These are phyloP conservation scores for Clavispora asparagi DNA, from an alignment of 805 yeast species.

Conservation along the genomic window DNA sequence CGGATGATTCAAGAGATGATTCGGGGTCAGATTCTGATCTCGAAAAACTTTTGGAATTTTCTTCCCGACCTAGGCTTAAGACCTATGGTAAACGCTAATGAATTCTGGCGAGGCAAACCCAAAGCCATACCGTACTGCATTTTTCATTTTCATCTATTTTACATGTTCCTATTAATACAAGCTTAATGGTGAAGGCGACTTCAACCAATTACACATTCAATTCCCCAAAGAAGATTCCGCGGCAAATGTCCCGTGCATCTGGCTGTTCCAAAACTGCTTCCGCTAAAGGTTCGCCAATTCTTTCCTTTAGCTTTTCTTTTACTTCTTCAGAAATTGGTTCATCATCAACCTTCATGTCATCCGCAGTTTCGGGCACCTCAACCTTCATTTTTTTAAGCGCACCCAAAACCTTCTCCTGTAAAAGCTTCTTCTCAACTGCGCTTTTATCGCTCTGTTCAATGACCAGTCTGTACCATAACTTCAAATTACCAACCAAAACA, in stretches of 20 bases:
- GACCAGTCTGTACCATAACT: conserved; percentile 69
- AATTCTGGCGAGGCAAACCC: not conserved
- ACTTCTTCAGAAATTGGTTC: conserved; percentile 29
- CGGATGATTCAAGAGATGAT: conserved; percentile 1
- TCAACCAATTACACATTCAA: conserved; percentile 4
- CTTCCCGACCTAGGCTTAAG: not conserved
- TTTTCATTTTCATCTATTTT: not conserved
- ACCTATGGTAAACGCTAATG: not conserved
- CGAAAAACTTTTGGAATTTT: conserved; percentile 11
- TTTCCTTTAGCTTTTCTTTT: conserved; percentile 41
- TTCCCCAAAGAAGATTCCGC: conserved; percentile 75
- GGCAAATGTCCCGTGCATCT: conserved; percentile 46
- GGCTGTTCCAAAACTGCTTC: conserved; percentile 42
- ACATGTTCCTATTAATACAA: conserved; percentile 1
- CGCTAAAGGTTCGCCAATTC: conserved; percentile 60
- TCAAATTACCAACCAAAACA: conserved; percentile 75
- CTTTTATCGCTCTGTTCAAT: conserved; percentile 39
- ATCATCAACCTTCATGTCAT: conserved; percentile 25
- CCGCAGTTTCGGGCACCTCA: conserved; percentile 11
- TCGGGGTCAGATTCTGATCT: conserved; percentile 14
- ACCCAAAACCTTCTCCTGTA: conserved; percentile 47
- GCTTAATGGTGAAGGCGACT: not conserved
- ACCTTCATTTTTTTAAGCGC: conserved; percentile 48
- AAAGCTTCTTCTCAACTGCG: conserved; percentile 40
- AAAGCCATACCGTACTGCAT: not conserved